phyloP scores from a whole-genome alignment of 1,284 basidiomycete species.

The Papiliotrema laurentii region DNA sequence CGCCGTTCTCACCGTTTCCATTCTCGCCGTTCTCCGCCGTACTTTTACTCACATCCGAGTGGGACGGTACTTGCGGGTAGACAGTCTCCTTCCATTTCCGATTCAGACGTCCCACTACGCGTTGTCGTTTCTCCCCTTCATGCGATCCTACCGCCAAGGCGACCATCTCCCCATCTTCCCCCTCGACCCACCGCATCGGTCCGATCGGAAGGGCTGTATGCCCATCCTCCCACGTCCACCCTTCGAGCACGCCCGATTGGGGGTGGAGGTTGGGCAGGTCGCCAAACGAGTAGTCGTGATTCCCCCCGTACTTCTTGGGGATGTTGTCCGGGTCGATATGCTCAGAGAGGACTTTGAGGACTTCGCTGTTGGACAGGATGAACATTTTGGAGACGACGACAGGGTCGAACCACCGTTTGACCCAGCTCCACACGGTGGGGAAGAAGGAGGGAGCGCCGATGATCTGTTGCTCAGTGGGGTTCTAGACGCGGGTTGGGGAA shows the following conservation, averaged over 20 bases:
- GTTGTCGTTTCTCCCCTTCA: conserved; percentile 2
- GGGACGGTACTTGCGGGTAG: conserved; percentile 6
- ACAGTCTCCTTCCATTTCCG: conserved; percentile 8
- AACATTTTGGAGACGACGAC: conserved; percentile 17
- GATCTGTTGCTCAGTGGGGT: conserved; percentile 8
- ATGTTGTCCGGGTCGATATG: conserved; percentile 12
- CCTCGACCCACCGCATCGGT: conserved; percentile 10
- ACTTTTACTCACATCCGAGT: no score
- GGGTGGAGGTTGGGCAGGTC: conserved; percentile 13
- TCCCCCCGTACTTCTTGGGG: conserved; percentile 17
- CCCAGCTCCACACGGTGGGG: conserved; percentile 18
- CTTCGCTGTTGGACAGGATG: conserved; percentile 6
- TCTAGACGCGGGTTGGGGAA: background rate
- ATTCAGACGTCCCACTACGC: conserved; percentile 3
- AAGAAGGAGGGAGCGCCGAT: conserved; percentile 23
- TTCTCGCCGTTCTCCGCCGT: no score
- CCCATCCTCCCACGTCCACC: conserved; percentile 3
- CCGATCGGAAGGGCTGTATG: conserved; percentile 7
- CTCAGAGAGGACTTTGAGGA: conserved; percentile 9
- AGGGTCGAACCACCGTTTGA: conserved; percentile 19
- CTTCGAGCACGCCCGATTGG: background rate
- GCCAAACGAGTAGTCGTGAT: conserved; percentile 11
- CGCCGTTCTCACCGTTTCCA: no score
- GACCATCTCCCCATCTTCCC: conserved; percentile 12
- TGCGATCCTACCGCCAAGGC: conserved; percentile 10